Evolutionary conservation across 2,329 filamentous ascomycete genomes (phyloP).

Genomic region (Pseudocercospora fijiensis): DNA sequence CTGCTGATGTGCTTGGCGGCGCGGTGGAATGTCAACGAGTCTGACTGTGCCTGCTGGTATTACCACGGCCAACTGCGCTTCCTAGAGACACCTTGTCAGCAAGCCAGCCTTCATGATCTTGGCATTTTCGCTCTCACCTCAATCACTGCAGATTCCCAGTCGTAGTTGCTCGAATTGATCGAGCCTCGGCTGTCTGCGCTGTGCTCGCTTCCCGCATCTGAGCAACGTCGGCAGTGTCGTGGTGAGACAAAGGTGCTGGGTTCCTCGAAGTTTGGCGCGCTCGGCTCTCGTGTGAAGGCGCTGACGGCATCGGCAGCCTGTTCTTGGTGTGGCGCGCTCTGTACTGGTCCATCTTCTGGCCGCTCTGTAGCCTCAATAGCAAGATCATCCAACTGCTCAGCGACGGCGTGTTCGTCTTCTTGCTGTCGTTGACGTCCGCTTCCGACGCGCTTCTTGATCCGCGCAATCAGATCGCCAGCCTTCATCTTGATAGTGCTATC

Average conservation of each 20-base stretch:
- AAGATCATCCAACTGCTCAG: background rate
- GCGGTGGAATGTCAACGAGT: background rate
- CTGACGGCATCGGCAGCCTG: background rate
- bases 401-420: slow-evolving; percentile 1
- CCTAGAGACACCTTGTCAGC: background rate
- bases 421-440: background rate
- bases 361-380: background rate
- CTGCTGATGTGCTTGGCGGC: background rate
- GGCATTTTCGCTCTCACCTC: background rate
- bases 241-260: background rate
- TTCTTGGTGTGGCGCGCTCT: background rate
- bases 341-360: background rate
- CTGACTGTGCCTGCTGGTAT: background rate
- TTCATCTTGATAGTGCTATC: background rate
- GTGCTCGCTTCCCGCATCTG: background rate
- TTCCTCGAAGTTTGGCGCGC: background rate
- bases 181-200: background rate
- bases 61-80: background rate
- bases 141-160: slow-evolving; percentile 5
- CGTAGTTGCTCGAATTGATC: slow-evolving; percentile 4
- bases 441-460: slow-evolving; percentile 4
- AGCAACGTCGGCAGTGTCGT: background rate
- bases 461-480: background rate
- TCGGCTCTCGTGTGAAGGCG: background rate
- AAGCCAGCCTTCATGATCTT: background rate